Base-by-base conservation (phyloP, 2,329 filamentous ascomycete genomes). In the Hypoxylon sp. region DNA sequence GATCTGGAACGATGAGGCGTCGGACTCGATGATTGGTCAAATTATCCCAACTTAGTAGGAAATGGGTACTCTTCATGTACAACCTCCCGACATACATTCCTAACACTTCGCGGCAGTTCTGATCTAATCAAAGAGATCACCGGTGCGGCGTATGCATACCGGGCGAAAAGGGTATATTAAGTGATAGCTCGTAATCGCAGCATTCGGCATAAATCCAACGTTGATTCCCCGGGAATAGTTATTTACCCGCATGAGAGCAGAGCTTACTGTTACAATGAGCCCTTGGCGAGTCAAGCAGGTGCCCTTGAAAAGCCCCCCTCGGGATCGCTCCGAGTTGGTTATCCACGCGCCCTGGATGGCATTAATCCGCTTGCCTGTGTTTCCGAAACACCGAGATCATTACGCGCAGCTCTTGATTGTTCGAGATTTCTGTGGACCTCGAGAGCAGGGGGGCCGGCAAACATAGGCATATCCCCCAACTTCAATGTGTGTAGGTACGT, bases 231-330 rank as follows among this genome's bases (percentile, higher is more conserved):
- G 68, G 68, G 37, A 27, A 27, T 70, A 61, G 62, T 68, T 68
- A 70, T 70, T 70, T 70, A 68, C 55, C 68, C 68, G 68, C 65
- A 42, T 27, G 55, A 60, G 39, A 29, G 42, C 39, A 53, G 55
- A 62, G 68, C 68, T 68, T 70, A 70, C 68, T 70, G 68, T 70
- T 70, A 65, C 65, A 65, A 65, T 65, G 65, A 51, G 24, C 29
- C 51, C 46, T 39, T 59, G 59, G 61, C 65, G 65, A 58, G 57
- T 59, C 55, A 32, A 54, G 53, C 31, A 66, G 32, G 56, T 47
- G 44, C 39, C 52, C 48, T 44, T 62, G 29, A 21, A 54, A 42
- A 7, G 5, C 15, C 47, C 42, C 15, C 47, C 42, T 50, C 58
- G 52, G 66, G 58, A 56, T 66, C 48, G 15, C 55, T 63, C 57